Evolutionary conservation across 2,329 filamentous ascomycete genomes (phyloP).

Genomic region (Calonectria ilicicola): DNA sequence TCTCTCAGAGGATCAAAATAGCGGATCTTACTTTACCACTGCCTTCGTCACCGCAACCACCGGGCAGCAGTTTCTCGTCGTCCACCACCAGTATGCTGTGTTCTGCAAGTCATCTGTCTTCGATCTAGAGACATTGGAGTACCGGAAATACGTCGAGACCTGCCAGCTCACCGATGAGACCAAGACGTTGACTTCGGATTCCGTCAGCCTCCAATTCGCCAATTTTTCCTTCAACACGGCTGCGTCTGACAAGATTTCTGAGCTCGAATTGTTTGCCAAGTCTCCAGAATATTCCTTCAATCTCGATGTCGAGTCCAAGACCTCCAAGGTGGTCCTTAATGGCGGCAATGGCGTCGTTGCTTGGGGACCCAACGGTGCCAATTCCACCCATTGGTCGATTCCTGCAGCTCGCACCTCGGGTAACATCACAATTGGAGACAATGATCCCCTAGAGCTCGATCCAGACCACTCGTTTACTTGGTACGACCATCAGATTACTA

Average conservation of each 20-base stretch:
- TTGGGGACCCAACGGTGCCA: background rate
- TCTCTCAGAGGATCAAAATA: slow-evolving; percentile 8
- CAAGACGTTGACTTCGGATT: background rate
- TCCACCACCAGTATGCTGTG: slow-evolving; percentile 1
- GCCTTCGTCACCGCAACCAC: slow-evolving; percentile 6
- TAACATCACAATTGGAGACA: background rate
- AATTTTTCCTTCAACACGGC: background rate
- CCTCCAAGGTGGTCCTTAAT: slow-evolving; percentile 4
- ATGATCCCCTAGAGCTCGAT: background rate
- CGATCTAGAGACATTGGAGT: background rate
- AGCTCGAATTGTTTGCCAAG: slow-evolving; percentile 1
- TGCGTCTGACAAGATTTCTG: slow-evolving; percentile 6
- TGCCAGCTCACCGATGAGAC: background rate
- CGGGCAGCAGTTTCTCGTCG: slow-evolving; percentile 12
- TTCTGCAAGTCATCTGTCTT: slow-evolving; percentile 10
- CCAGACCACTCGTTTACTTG: slow-evolving; percentile 5
- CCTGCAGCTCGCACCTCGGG: slow-evolving; percentile 11
- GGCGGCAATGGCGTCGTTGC: slow-evolving; percentile 7
- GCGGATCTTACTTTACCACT: slow-evolving; percentile 12
- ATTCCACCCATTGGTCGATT: slow-evolving; percentile 10
- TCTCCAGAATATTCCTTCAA: background rate
- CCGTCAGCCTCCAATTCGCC: slow-evolving; percentile 6
- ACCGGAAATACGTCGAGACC: slow-evolving; percentile 1
- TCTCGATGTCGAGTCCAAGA: background rate
- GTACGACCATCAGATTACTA: slow-evolving; percentile 16